Base-by-base conservation (phyloP, 768 basidiomycete genomes). In the Daedaleopsis nitida region DNA sequence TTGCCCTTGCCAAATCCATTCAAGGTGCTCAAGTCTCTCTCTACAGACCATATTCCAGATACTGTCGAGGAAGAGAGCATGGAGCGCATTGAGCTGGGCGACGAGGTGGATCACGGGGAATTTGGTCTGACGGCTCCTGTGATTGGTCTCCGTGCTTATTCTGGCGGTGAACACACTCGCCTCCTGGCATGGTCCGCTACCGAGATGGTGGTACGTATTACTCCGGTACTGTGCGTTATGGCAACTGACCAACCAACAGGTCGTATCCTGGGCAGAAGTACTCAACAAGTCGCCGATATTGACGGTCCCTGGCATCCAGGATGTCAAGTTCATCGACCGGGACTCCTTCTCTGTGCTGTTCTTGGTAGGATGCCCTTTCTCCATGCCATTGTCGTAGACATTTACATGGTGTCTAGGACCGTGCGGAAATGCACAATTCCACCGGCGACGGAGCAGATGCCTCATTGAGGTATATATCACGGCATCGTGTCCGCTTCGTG, bases 1-100 rank as follows among this genome's bases (percentile, higher is more conserved):
- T 69, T 85, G n/a, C 77, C 79, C 0, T 73, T 89, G n/a, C 78
- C 87, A 8, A 88, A 86, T 61, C 81, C 86, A 3, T 86, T 91
- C 77, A 91, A 86, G 69, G 74, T 78, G 1, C 77, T 83, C 14
- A 77, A 78, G 57, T 74, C 74, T 27, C 77, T 70, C n/a, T 83
- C 84, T n/a, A 66, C 77, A 0, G 87, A 88, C 34, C 76, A 78
- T 55, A 53, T 82, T 4, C 43, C 63, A 42, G 69, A 35, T 66
- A 73, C 58, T 60, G 59, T 48, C 34, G 66, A 62, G 63, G 67
- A 48, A 62, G 62, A 58, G 37, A 56, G 13, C n/a, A 52, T 43
- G 5, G 73, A 69, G 50, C 75, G 74, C 38, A 60, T 78, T 35
- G 63, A 63, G 34, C 64, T 78, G 8, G 78, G 75, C 19, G 71